Evolutionary conservation across 345 rosid species (phyloP), one percentile per base, ranked within the genome.

Genomic region (Aurinia saxatilis): DNA sequence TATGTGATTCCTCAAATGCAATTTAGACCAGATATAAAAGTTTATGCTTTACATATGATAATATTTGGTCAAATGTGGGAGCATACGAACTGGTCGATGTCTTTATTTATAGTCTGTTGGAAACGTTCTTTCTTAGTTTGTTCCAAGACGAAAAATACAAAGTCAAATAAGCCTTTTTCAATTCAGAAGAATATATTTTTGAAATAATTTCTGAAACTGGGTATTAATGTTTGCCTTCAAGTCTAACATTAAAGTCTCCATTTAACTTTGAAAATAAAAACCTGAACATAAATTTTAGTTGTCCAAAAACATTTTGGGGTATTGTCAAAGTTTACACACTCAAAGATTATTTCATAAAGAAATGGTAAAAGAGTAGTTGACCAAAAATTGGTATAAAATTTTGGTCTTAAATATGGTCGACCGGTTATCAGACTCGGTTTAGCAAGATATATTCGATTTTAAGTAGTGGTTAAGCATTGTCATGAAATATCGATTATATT

Each of bases 101-200:
- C 6, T 45, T 65, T 33, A 23, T 34, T 19, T 19, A 4, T 33
- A 23, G 37, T 47, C 37, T 8, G 12, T 27, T 45, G 10, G 2
- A 29, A 47, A 66, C 34, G 63, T 37, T 54, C 18, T 41, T 15
- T 10, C 21, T 37, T 55, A 44, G 29, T 38, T 45, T 46, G 49
- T 23, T 34, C 23, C 8, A 6, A 42, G 9, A 8, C 5, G 71
- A 7, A 52, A 39, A 53, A 33, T 53, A 34, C 46, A 54, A 42
- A 66, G 65, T 56, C 71, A 65, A 44, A 31, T 42, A 13, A 19
- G 12, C 45, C 14, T 21, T 65, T 44, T 18, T 63, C 25, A 21
- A 21, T 27, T 13, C 10, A 16, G 2, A 5, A 9, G 14, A 3
- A 33, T 5, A 5, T 9, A 9, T 1, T 6, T 15, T 50, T 17